Conservation (phyloP, 169 alveolate species). For the Cryptosporidium bovis region DNA sequence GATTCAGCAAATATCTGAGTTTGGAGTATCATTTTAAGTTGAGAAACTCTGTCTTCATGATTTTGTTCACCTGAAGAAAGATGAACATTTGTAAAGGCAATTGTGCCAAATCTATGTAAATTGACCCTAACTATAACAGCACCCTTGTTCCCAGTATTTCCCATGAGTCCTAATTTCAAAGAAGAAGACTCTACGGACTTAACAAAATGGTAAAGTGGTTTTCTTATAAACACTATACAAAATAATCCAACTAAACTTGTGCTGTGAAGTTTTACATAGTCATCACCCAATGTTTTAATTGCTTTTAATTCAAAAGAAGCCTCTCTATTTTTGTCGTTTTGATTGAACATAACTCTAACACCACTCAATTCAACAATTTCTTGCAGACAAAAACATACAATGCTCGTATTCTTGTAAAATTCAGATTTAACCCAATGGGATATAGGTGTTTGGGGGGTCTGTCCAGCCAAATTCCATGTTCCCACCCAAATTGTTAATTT, state of each 20-base stretch:
- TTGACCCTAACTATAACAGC: slow-evolving; percentile 84
- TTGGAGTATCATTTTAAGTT: slow-evolving; percentile 83
- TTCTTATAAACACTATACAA: slow-evolving; percentile 83
- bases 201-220: slow-evolving; percentile 78
- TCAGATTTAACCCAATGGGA: slow-evolving; percentile 10
- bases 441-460: background rate
- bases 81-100: slow-evolving; percentile 86
- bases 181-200: slow-evolving; percentile 81
- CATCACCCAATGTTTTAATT: slow-evolving; percentile 58
- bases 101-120: slow-evolving; percentile 72
- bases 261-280: slow-evolving; percentile 79
- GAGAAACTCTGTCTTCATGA: slow-evolving; percentile 82
- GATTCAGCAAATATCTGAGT: slow-evolving; percentile 78
- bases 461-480: slow-evolving; percentile 82
- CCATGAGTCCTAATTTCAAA: slow-evolving; percentile 88
- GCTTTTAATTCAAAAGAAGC: slow-evolving; percentile 54
- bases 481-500: slow-evolving; percentile 75
- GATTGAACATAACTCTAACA: slow-evolving; percentile 59
- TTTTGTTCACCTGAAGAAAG: slow-evolving; percentile 86
- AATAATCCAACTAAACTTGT: slow-evolving; percentile 87
- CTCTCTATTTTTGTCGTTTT: slow-evolving; percentile 56
- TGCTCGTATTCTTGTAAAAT: slow-evolving; percentile 33
- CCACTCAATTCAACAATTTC: slow-evolving; percentile 63
- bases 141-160: slow-evolving; percentile 91
- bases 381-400: slow-evolving; percentile 58